Evolutionary conservation across 2,329 filamentous ascomycete species (phyloP).

Genomic region (Chrysosporium keratinophilum): DNA sequence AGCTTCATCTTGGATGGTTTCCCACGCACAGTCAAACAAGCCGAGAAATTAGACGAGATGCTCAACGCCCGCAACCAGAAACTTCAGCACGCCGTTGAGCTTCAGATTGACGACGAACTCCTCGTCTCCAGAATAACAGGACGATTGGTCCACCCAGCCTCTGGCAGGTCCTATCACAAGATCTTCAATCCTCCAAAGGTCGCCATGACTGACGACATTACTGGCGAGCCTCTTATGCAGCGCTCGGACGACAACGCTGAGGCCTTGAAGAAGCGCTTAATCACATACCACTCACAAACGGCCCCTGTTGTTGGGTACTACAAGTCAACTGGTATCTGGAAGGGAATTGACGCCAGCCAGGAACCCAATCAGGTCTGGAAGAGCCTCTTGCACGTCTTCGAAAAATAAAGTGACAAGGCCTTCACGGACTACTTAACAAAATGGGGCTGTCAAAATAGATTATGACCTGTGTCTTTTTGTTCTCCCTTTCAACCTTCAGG

Average conservation of each 20-base stretch:
- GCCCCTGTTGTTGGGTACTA: slow-evolving; percentile 90
- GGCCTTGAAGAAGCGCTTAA: slow-evolving; percentile 85
- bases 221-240: slow-evolving; percentile 92
- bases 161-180: slow-evolving; percentile 93
- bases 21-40: slow-evolving; percentile 90
- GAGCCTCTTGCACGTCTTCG: slow-evolving; percentile 75
- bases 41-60: slow-evolving; percentile 90
- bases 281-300: slow-evolving; percentile 91
- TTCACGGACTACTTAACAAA: slow-evolving; percentile 40
- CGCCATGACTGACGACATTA: slow-evolving; percentile 89
- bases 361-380: slow-evolving; percentile 94
- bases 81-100: slow-evolving; percentile 89
- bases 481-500: slow-evolving; percentile 1
- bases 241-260: slow-evolving; percentile 95
- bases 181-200: slow-evolving; percentile 97
- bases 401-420: slow-evolving; percentile 40
- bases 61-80: slow-evolving; percentile 65
- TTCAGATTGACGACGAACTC: slow-evolving; percentile 90
- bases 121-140: slow-evolving; percentile 94
- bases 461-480: slow-evolving; percentile 2
- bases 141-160: slow-evolving; percentile 88
- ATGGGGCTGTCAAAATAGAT: slow-evolving; percentile 45
- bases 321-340: slow-evolving; percentile 95
- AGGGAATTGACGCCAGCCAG: slow-evolving; percentile 87
- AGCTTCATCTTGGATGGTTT: slow-evolving; percentile 99